Base-by-base conservation (phyloP, 305 asterid genomes). In the Fraxinus sp. region DNA sequence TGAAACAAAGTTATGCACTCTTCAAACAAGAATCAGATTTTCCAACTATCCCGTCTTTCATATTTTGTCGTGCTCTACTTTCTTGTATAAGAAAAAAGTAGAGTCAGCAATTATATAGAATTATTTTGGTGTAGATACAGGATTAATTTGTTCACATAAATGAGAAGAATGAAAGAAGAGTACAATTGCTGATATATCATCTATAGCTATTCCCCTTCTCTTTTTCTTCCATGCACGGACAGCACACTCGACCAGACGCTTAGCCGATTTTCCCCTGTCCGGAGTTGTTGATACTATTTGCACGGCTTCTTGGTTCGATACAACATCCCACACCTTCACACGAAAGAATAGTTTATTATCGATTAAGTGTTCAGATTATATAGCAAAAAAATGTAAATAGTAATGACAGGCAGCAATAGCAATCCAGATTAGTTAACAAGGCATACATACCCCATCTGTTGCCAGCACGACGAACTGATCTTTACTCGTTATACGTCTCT, bases 151-250 rank as follows among this genome's bases (percentile, higher is more conserved):
- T 3, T 90, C 83, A 81, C 86, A 85, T 11, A 81, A 79, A 79
- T 86, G 62, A 82, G 93, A 85, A n/a, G 90, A 82, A 73, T 90
- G 93, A 79, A 96, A 88, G 90, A 90, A 94, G 32, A 94, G 94
- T 80, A 93, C 97, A 90, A 93, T 84, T 41, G 98, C 99, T n/a
- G 99, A 96, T 71, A 94, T 92, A 90, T 96, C 99, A 89, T 96
- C 99, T 90, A 91, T 87, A 8, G 98, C 97, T 81, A 96, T 89
- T 39, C 96, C 93, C 78, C 84, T 94, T 83, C 98, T 91, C 94
- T 92, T 92, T 83, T 88, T 87, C 82, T 79, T 91, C 99, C 99
- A 96, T 1, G 95, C 93, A 4, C 81, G 84, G 3, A 84, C 96
- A 2, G 99, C 99, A 16, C 93, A 49, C 82, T 89, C 89, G 59